Evolutionary conservation across 2,329 filamentous ascomycete genomes (phyloP).

Genomic region (Hypocreales sp.): DNA sequence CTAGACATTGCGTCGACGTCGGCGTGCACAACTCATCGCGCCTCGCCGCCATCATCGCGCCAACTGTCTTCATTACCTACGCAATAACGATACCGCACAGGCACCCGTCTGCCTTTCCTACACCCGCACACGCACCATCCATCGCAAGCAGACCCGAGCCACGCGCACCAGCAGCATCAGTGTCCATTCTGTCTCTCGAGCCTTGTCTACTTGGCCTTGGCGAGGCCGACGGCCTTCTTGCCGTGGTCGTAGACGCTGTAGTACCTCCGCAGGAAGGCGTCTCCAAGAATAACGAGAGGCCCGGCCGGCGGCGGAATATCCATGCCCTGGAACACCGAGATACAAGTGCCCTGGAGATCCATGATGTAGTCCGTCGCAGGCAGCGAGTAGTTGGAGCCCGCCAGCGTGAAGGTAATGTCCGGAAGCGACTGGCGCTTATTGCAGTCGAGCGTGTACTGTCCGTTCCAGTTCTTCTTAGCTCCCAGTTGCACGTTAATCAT

Average conservation of each 20-base stretch:
- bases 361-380: constrained; percentile 84
- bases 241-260: constrained; percentile 96
- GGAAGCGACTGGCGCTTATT: constrained; percentile 67
- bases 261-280: constrained; percentile 70
- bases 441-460: constrained; percentile 92
- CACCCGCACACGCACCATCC: too few relatives aligned
- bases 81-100: too few relatives aligned
- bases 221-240: constrained; percentile 76
- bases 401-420: constrained; percentile 81
- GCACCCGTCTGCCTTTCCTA: too few relatives aligned
- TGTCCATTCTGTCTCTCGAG: too few relatives aligned
- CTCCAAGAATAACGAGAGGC: constrained; percentile 86
- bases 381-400: constrained; percentile 88
- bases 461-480: constrained; percentile 94
- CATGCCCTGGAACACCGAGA: constrained; percentile 96
- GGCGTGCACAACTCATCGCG: too few relatives aligned
- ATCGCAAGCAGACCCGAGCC: too few relatives aligned
- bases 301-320: constrained; percentile 78
- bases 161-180: too few relatives aligned
- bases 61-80: too few relatives aligned
- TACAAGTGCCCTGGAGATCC: constrained; percentile 87
- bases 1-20: too few relatives aligned
- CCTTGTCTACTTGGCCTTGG: constrained; percentile 64
- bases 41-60: too few relatives aligned
- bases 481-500: constrained; percentile 96